phyloP scores from a whole-genome alignment of 257 asterid genomes.

The Solanum medicagineum region DNA sequence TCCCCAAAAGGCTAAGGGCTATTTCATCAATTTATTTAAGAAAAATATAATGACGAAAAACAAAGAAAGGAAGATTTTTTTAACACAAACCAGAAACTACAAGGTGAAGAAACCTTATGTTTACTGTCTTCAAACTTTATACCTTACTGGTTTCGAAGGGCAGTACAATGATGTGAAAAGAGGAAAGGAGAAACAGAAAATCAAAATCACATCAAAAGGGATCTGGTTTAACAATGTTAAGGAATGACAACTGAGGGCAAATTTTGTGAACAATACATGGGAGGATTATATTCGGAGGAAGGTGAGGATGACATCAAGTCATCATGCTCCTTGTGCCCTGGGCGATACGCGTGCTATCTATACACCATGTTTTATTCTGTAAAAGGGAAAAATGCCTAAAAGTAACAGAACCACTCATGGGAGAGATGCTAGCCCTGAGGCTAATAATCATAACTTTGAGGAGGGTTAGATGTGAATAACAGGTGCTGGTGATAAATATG shows the following conservation, averaged over 20 bases:
- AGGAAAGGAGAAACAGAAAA: background rate
- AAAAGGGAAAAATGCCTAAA: background rate
- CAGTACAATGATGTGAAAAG: background rate
- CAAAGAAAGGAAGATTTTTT: background rate
- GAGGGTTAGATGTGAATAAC: background rate
- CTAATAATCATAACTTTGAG: background rate
- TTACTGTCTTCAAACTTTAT: background rate
- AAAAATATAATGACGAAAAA: background rate
- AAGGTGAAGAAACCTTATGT: background rate
- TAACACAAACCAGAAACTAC: background rate
- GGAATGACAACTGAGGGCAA: background rate
- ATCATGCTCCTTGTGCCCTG: no score
- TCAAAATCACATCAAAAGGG: background rate
- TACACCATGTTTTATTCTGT: background rate
- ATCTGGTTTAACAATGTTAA: background rate
- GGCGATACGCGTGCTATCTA: no score
- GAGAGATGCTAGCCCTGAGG: background rate
- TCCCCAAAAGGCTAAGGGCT: background rate
- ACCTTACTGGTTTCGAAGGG: background rate
- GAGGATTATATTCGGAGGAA: background rate
- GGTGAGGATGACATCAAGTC: no score
- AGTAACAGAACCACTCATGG: background rate
- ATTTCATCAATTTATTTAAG: background rate
- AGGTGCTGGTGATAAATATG: background rate
- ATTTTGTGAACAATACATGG: background rate